A percentile compares a stretch with the other conserved stretches of the same genome.
These are phyloP conservation scores for Barbatosphaeria neglecta DNA, from an alignment of 495 filamentous ascomycete genomes.

Conservation along the genomic window DNA sequence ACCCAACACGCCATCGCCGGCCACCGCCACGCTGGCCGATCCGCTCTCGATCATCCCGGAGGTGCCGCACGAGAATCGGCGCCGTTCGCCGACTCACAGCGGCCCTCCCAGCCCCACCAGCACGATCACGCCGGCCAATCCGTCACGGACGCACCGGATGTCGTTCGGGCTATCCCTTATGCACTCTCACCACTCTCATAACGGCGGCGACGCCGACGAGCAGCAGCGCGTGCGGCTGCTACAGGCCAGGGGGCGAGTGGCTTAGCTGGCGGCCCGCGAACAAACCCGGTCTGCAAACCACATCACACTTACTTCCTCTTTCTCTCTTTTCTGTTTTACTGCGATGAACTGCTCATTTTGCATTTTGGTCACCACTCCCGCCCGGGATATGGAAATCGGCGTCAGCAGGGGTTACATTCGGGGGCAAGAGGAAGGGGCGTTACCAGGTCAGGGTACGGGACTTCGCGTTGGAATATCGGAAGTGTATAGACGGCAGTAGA, in stretches of 20 bases:
- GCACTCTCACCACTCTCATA: constrained; percentile 5
- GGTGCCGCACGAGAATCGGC: constrained; percentile 4
- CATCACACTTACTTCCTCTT: background rate
- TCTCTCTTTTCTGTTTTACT: constrained; percentile 9
- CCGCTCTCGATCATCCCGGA: constrained; percentile 21
- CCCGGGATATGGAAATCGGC: too few relatives aligned
- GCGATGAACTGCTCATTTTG: constrained; percentile 4
- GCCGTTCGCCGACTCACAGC: background rate
- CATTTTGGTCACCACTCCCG: constrained; percentile 1
- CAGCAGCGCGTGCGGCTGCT: constrained; percentile 12
- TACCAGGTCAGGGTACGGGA: too few relatives aligned
- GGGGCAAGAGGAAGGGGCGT: too few relatives aligned
- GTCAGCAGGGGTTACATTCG: too few relatives aligned
- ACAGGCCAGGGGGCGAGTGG: constrained; percentile 15
- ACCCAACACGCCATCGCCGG: constrained; percentile 17
- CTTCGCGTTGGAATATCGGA: background rate
- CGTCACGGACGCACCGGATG: constrained; percentile 10
- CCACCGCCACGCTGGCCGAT: constrained; percentile 10
- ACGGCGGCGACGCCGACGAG: constrained; percentile 12
- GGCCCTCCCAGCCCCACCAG: background rate
- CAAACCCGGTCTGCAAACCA: background rate
- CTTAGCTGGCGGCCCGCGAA: constrained; percentile 6
- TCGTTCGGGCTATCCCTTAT: constrained; percentile 6
- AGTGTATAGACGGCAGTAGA: background rate
- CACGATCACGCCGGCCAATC: constrained; percentile 1